phyloP scores from a whole-genome alignment of 352 stramenopile species.

The Phytophthora capsici region DNA sequence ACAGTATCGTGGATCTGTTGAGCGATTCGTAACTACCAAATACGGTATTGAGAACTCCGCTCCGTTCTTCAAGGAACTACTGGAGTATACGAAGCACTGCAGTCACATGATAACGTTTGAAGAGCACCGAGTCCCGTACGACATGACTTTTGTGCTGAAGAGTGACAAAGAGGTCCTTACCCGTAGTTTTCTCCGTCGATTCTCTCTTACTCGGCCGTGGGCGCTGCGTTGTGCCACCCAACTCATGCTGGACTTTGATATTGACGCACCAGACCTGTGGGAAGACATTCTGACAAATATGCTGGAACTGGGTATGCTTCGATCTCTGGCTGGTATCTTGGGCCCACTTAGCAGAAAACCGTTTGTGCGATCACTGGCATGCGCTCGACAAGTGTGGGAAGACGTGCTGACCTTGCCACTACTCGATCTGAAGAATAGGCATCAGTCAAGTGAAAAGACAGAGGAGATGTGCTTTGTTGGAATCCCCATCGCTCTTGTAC shows the following conservation, averaged over 20 bases:
- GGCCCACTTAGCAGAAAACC: constrained; percentile 37
- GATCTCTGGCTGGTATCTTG: constrained; percentile 49
- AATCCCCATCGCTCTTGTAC: constrained; percentile 25
- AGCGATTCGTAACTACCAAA: constrained; percentile 28
- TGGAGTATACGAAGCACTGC: constrained; percentile 43
- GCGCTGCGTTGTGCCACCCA: constrained; percentile 46
- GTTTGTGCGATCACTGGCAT: constrained; percentile 45
- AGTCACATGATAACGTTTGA: constrained; percentile 59
- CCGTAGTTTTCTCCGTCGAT: constrained; percentile 55
- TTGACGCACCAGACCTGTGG: constrained; percentile 53
- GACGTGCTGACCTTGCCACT: constrained; percentile 38
- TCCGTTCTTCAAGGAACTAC: constrained; percentile 42
- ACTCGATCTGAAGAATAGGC: constrained; percentile 16
- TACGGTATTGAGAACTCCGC: constrained; percentile 23
- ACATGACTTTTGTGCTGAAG: constrained; percentile 48
- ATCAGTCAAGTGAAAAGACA: not conserved
- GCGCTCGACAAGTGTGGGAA: constrained; percentile 46
- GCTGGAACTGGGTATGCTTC: constrained; percentile 52
- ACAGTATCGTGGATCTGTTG: constrained; percentile 23
- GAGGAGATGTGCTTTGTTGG: constrained; percentile 26
- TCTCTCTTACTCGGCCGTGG: constrained; percentile 31
- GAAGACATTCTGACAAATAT: constrained; percentile 55
- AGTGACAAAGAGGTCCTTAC: constrained; percentile 54
- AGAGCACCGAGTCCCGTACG: constrained; percentile 57
- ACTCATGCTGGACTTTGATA: constrained; percentile 64